phyloP scores from a whole-genome alignment of 1,139 yeast genomes.

The Candida glucosophila region DNA sequence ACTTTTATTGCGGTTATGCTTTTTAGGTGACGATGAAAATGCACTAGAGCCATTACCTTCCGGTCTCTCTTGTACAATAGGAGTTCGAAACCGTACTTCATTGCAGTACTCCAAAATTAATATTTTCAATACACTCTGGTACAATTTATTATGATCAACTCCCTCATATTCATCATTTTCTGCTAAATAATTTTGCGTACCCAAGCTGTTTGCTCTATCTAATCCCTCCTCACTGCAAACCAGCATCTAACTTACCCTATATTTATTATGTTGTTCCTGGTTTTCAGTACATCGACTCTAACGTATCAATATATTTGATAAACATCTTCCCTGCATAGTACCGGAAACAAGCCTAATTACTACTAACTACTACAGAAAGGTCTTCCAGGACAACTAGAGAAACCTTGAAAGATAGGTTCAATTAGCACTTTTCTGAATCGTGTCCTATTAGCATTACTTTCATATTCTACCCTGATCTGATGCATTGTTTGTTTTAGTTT shows the following conservation, averaged over 20 bases:
- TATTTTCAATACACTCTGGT: slow-evolving; percentile 38
- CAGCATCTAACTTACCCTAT: too few species aligned
- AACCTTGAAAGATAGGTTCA: too few species aligned
- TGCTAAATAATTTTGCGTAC: slow-evolving; percentile 16
- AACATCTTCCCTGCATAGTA: too few species aligned
- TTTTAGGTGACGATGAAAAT: not conserved
- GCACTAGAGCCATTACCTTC: not conserved
- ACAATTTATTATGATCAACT: slow-evolving; percentile 21
- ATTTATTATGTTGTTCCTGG: too few species aligned
- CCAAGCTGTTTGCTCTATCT: slow-evolving; percentile 13
- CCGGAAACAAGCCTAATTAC: too few species aligned
- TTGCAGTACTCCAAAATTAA: slow-evolving; percentile 47
- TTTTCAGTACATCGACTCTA: too few species aligned
- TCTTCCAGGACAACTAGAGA: too few species aligned
- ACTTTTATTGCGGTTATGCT: not conserved
- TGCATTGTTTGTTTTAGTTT: not conserved
- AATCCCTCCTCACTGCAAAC: slow-evolving; percentile 6
- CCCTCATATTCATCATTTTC: slow-evolving; percentile 16
- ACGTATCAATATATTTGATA: too few species aligned
- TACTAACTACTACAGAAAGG: too few species aligned
- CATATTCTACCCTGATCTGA: not conserved
- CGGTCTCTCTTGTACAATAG: slow-evolving; percentile 10
- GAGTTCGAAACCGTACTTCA: slow-evolving; percentile 49
- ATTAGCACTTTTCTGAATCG: too few species aligned
- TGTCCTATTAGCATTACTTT: too few species aligned